Evolutionary conservation across 2,329 filamentous ascomycete species (phyloP), one percentile per base, ranked within the genome.

Genomic region (Claviceps paspali): DNA sequence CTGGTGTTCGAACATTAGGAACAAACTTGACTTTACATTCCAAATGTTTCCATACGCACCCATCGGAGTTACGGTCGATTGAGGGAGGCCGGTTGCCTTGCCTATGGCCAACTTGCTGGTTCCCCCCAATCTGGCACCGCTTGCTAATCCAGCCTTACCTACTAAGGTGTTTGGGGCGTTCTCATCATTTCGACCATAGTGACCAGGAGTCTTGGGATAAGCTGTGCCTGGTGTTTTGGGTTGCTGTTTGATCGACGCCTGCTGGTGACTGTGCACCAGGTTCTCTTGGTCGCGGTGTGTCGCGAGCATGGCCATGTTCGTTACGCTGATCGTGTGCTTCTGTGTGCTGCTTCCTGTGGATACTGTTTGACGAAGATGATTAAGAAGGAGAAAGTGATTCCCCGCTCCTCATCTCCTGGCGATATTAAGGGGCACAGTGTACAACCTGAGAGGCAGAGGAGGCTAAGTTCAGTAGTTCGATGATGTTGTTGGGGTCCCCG

Each of bases 231-330:
- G 86, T 21, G 86, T 94, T 61, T 88, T 93, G 38, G 82, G 75
- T 47, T 85, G 79, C 52, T 67, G 76, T 59, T 93, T 94, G 12
- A 74, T 68, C 11, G 76, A 73, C 18, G 76, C 70, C 54, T 86
- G 83, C 54, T 86, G 83, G 54, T 81, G 81, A 46, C 69, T 72
- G 54, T 84, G 77, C 50, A 84, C 73, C 56, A 84, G 62, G 60
- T 95, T 95, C 60, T 95, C 87, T 62, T 94, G 85, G 59, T 94
- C 82, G 49, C 77, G 73, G 52, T 79, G 76, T 52, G 79, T 69
- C 42, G 82, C 82, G 54, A 85, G 67, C 84, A 87, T 93, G 36
- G 43, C 50, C 42, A 27, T 30, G 17, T 12, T 34, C 18, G 31
- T 22, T 15, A 14, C 22, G 30, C 15, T 22, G 26, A 30, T n/a